phyloP scores from a whole-genome alignment of 495 filamentous ascomycete genomes.

The Penicillium cataractarum region DNA sequence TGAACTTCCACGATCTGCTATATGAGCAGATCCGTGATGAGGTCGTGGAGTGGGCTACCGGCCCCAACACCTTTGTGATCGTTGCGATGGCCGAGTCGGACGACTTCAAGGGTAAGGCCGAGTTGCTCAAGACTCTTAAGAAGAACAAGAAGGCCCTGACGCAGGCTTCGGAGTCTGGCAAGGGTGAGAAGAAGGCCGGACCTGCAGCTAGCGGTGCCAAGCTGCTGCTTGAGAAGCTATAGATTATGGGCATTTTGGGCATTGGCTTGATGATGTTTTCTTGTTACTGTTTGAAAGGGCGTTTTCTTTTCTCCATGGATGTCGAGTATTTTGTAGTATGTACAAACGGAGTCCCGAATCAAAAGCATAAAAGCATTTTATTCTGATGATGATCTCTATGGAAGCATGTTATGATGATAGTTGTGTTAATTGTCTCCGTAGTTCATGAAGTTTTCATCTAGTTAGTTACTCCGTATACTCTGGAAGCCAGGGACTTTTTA shows the following conservation, averaged over 20 bases:
- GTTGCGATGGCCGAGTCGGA: slow-evolving; percentile 78
- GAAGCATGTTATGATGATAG: no score
- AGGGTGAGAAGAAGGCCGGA: slow-evolving; percentile 43
- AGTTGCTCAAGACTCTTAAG: slow-evolving; percentile 66
- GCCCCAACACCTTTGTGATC: slow-evolving; percentile 79
- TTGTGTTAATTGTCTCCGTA: no score
- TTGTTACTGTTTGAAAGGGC: slow-evolving; percentile 2
- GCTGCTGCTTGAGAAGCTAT: slow-evolving; percentile 49
- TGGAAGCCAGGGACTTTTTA: no score
- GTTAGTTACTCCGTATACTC: no score
- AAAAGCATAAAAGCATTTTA: slow-evolving; percentile 5
- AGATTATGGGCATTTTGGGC: slow-evolving; percentile 41
- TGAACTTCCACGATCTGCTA: slow-evolving; percentile 76
- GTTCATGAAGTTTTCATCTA: no score
- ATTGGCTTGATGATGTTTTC: slow-evolving; percentile 7
- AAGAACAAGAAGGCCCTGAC: slow-evolving; percentile 57
- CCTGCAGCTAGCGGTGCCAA: slow-evolving; percentile 49
- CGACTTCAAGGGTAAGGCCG: slow-evolving; percentile 68
- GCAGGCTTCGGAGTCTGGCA: slow-evolving; percentile 46
- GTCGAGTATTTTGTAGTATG: slow-evolving; percentile 12
- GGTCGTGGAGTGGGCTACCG: slow-evolving; percentile 83
- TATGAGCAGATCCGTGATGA: slow-evolving; percentile 76
- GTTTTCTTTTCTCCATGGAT: neutral
- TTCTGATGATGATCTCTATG: neutral
- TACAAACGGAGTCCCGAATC: slow-evolving; percentile 11